Conservation (phyloP, 805 yeast genomes). For the Pichia insulana region DNA sequence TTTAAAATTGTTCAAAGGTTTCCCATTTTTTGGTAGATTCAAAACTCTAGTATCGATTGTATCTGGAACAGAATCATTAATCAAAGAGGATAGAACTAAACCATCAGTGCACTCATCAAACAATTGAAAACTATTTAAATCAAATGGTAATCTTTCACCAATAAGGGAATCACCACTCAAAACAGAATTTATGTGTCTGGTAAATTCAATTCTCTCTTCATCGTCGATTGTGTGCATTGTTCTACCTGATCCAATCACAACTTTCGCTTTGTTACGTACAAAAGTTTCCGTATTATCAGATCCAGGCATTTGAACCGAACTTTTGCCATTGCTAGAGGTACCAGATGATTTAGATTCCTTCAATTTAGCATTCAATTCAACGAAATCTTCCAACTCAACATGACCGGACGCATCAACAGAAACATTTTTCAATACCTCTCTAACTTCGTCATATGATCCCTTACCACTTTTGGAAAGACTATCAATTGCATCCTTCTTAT, state of each 20-base stretch:
- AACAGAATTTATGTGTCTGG: conserved; percentile 90
- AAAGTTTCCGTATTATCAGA: conserved; percentile 25
- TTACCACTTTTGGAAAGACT: conserved; percentile 71
- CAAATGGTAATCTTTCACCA: conserved; percentile 81
- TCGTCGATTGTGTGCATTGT: conserved; percentile 95
- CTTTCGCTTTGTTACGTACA: conserved; percentile 51
- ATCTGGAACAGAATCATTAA: conserved; percentile 96
- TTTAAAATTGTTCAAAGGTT: conserved; percentile 82
- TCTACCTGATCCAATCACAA: conserved; percentile 75
- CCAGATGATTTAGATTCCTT: conserved; percentile 38
- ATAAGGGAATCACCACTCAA: conserved; percentile 81
- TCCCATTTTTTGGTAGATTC: conserved; percentile 76
- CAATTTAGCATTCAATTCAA: conserved; percentile 71
- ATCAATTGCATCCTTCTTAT: conserved; percentile 83
- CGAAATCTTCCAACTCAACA: conserved; percentile 93
- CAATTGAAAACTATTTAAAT: conserved; percentile 87
- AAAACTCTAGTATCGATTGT: conserved; percentile 97
- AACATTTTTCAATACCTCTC: conserved; percentile 86
- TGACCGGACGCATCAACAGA: conserved; percentile 95
- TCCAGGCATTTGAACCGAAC: conserved; percentile 7
- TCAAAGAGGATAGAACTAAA: conserved; percentile 80
- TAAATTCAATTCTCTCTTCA: conserved; percentile 92
- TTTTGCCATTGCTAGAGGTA: conserved; percentile 5
- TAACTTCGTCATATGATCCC: conserved; percentile 82
- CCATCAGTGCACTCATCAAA: conserved; percentile 98